Evolutionary conservation across 805 yeast genomes (phyloP).

Genomic region (Lachancea quebecensis): DNA sequence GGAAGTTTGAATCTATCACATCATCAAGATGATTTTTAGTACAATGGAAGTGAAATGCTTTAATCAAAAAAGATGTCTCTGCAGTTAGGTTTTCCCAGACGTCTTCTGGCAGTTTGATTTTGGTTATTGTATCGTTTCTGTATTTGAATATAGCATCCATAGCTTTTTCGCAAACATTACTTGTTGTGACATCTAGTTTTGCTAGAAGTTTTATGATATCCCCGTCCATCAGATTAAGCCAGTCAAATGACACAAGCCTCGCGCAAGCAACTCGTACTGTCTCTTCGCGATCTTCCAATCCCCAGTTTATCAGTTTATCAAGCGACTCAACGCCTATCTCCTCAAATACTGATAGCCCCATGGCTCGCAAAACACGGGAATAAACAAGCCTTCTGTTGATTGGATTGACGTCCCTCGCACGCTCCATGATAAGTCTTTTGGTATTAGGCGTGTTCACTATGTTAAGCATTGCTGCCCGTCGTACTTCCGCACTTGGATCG

Average conservation of each 20-base stretch:
- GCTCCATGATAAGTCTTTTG: conserved; percentile 54
- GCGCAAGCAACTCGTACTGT: conserved; percentile 65
- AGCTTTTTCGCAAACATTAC: conserved; percentile 60
- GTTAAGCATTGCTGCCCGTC: conserved; percentile 76
- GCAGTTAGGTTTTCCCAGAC: conserved; percentile 66
- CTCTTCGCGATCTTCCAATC: conserved; percentile 79
- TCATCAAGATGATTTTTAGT: conserved; percentile 44
- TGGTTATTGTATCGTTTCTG: conserved; percentile 55
- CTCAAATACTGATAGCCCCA: conserved; percentile 51
- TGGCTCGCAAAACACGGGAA: conserved; percentile 56
- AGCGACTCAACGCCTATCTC: conserved; percentile 38
- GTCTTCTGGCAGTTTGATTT: conserved; percentile 53
- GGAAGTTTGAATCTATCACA: conserved; percentile 60
- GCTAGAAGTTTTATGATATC: conserved; percentile 69
- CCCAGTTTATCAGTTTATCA: conserved; percentile 71
- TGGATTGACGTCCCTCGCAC: conserved; percentile 75
- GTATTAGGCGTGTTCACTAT: conserved; percentile 50
- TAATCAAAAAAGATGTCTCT: conserved; percentile 66
- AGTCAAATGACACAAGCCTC: conserved; percentile 58
- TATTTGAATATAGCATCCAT: conserved; percentile 54
- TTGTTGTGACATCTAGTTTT: conserved; percentile 60
- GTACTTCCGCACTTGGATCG: conserved; percentile 82
- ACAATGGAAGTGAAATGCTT: conserved; percentile 63
- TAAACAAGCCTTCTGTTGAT: conserved; percentile 68
- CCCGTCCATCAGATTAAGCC: conserved; percentile 65